Conservation (phyloP, 1,284 basidiomycete species). For the Hemileia vastatrix region DNA sequence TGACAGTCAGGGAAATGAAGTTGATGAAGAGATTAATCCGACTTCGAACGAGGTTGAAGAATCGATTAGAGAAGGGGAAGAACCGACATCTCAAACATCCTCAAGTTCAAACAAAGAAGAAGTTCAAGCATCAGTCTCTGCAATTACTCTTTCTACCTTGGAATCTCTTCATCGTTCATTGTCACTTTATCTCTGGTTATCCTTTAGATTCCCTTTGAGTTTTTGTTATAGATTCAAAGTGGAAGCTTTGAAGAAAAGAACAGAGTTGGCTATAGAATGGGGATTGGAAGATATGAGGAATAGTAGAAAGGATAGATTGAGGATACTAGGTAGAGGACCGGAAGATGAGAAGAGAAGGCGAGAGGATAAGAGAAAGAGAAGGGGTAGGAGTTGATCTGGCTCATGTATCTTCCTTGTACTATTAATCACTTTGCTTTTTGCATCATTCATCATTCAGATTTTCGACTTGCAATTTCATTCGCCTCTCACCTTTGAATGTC, state of each 20-base stretch:
- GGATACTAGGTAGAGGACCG: neutral
- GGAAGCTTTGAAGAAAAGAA: conserved; percentile 29
- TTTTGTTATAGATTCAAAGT: too few species aligned
- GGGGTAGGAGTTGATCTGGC: too few species aligned
- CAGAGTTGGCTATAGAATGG: conserved; percentile 38
- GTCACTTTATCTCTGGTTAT: conserved; percentile 41
- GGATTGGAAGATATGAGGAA: conserved; percentile 34
- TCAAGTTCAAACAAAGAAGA: neutral
- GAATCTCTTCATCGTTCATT: conserved; percentile 38
- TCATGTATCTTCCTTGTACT: too few species aligned
- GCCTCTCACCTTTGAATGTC: too few species aligned
- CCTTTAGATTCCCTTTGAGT: conserved; percentile 38
- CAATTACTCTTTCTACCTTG: conserved; percentile 33
- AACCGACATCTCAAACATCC: conserved; percentile 25
- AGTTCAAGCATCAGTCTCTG: conserved; percentile 28
- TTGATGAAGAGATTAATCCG: neutral
- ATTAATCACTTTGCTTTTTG: too few species aligned
- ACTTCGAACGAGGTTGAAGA: neutral
- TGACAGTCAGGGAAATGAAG: neutral
- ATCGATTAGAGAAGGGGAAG: neutral
- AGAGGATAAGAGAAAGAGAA: too few species aligned
- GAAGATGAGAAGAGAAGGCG: neutral
- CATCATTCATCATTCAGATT: too few species aligned
- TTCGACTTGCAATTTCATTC: too few species aligned
- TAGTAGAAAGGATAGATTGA: conserved; percentile 18